Percentiles rank a stretch among this genome's conserved stretches.
phyloP scores from a whole-genome alignment of 2,329 filamentous ascomycete species.

The Fusarium robinianum region DNA sequence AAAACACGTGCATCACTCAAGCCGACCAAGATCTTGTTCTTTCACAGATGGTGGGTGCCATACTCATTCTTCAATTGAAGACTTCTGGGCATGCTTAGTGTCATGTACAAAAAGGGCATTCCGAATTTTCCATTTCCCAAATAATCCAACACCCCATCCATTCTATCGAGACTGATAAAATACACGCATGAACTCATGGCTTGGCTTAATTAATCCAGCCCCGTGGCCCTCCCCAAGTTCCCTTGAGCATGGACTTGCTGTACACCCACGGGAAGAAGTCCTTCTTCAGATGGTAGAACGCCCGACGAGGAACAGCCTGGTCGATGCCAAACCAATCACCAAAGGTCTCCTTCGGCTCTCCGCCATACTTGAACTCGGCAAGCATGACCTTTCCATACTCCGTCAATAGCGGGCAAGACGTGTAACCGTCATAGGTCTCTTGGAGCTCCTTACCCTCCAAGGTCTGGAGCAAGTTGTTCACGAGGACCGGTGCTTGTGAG shows the following conservation, averaged over 20 bases:
- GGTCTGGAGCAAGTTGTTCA: conserved; percentile 51
- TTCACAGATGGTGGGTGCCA: too few species aligned
- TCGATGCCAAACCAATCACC: conserved; percentile 58
- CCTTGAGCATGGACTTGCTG: conserved; percentile 62
- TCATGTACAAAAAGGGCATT: too few species aligned
- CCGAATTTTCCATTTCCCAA: too few species aligned
- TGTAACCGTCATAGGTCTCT: conserved; percentile 57
- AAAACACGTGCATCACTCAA: too few species aligned
- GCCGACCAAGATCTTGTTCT: too few species aligned
- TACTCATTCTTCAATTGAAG: too few species aligned
- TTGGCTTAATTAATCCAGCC: conserved; percentile 46
- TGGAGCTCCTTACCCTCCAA: conserved; percentile 52
- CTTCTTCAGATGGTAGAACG: conserved; percentile 67
- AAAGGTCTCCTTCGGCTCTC: conserved; percentile 67
- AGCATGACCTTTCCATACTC: conserved; percentile 66
- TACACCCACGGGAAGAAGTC: conserved; percentile 72
- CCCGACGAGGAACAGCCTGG: conserved; percentile 57
- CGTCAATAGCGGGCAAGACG: conserved; percentile 58
- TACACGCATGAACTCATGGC: too few species aligned
- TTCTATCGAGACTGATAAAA: too few species aligned
- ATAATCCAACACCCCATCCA: too few species aligned
- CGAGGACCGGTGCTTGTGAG: conserved; percentile 55
- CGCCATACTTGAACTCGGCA: conserved; percentile 68
- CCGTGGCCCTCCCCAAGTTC: conserved; percentile 64
- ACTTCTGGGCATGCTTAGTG: too few species aligned